phyloP scores from a whole-genome alignment of 2,329 filamentous ascomycete species.

The Curvularia eragrostidis region DNA sequence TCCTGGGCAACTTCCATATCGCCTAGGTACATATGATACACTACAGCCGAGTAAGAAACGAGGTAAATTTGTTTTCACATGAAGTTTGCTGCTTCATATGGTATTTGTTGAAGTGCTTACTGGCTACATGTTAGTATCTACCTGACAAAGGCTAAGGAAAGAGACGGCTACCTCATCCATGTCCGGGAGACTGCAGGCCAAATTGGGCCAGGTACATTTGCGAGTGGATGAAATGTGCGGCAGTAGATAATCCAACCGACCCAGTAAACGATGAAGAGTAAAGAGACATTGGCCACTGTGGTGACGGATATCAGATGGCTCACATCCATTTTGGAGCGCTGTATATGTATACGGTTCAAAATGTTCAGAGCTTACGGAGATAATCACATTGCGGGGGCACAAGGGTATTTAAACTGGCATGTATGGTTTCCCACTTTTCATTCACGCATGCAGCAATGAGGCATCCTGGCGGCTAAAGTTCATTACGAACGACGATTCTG shows the following conservation, averaged over 20 bases:
- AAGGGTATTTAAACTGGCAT: not conserved
- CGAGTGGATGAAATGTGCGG: constrained; percentile 15
- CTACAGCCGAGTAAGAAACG: not conserved
- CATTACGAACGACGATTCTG: not conserved
- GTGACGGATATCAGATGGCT: not conserved
- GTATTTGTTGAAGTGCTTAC: not conserved
- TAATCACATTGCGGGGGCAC: not conserved
- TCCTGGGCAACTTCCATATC: constrained; percentile 18
- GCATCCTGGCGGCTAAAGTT: not conserved
- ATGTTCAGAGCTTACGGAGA: not conserved
- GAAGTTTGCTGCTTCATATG: not conserved
- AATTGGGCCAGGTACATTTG: constrained; percentile 14
- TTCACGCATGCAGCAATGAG: not conserved
- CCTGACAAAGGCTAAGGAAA: not conserved
- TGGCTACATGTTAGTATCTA: not conserved
- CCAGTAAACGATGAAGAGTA: constrained; percentile 1
- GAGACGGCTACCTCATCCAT: constrained; percentile 4
- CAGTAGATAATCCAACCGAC: constrained; percentile 12
- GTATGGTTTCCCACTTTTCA: not conserved
- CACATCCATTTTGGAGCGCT: not conserved
- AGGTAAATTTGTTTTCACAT: not conserved
- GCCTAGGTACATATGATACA: constrained; percentile 11
- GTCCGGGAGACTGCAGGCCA: constrained; percentile 15
- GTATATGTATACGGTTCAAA: not conserved
- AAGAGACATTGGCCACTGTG: not conserved